These are phyloP conservation scores for Aspergillus caelatus DNA, from an alignment of 2,329 filamentous ascomycete species.

Conservation along the genomic window DNA sequence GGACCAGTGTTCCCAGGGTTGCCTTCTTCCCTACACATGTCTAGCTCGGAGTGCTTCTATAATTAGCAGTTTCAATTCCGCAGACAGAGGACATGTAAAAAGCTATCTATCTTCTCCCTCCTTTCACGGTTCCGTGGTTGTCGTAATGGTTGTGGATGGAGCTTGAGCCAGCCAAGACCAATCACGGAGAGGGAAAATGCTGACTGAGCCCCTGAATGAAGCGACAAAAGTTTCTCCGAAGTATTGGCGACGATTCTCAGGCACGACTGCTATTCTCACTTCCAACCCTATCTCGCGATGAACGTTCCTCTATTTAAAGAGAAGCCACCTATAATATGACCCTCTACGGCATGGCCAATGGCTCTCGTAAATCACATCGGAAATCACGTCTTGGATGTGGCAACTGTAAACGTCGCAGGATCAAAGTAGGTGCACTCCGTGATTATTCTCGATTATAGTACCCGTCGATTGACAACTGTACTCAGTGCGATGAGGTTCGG, in stretches of 20 bases:
- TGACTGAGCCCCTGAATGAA: background rate
- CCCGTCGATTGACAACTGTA: background rate
- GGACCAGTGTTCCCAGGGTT: background rate
- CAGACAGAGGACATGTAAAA: background rate
- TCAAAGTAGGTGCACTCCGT: constrained; percentile 12
- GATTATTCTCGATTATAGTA: background rate
- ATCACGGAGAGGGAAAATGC: background rate
- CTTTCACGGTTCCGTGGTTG: background rate
- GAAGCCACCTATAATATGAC: background rate
- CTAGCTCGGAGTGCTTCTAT: background rate
- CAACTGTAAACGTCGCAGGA: constrained; percentile 17
- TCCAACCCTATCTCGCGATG: background rate
- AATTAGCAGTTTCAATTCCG: background rate
- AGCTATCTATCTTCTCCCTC: background rate
- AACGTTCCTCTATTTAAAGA: background rate
- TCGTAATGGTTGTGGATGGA: background rate
- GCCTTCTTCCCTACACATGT: background rate
- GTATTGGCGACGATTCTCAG: background rate
- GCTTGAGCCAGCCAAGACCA: background rate
- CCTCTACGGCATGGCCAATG: background rate
- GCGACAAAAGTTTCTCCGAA: background rate
- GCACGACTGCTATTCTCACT: background rate
- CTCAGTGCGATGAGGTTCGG: constrained; percentile 17
- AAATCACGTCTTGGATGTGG: constrained; percentile 19
- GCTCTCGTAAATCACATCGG: constrained; percentile 13